Base-by-base conservation (phyloP, 169 alveolate species). In the Fabrea salina region DNA sequence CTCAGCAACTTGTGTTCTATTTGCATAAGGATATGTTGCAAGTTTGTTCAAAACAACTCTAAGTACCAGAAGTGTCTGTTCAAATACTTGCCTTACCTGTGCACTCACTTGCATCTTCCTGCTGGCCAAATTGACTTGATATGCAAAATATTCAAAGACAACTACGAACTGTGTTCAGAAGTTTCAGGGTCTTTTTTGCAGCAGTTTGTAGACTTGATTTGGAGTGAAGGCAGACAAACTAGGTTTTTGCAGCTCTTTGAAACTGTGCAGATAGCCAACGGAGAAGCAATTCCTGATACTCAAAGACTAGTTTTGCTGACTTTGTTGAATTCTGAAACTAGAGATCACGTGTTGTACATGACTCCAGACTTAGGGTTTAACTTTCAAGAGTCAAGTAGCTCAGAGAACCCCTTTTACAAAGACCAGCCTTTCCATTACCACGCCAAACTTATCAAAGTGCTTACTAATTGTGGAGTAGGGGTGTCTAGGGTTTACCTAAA, bases 41-140 rank as follows among this genome's bases (percentile, higher is more conserved):
- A 33, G 2, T n/a, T 74, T 13, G 81, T 53, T 13, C 4, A 51
- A 32, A 25, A 32, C 25, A 74, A 79, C 64, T 74, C 78, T 37
- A 78, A 79, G 49, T 74, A 75, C 56, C 57, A 84, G 67, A 41
- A 47, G 27, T 13, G 22, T 16, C 3, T 70, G 41, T 35, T 30
- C 19, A 8, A n/a, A 1, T 27, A 50, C 53, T 44, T 11, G 11
- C 22, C 16, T 11, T 11, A 11, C 16, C 53, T 44, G 53, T 11
- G 11, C 22, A 11, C 11, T 44, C 53, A 44, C 22, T 11, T 11
- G 53, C 16, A 44, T 54, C 11, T 64, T 19, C 49, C 49, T 22
- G 75, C 41, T 11, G 75, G 50, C 33, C 75, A 64, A 64, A 40
- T 64, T 5, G 54, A 33, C 30, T n/a, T 64, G 5, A 64, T 64